Percentiles rank a stretch among this genome's conserved stretches.
These are phyloP conservation scores for Termitomyces sp. DNA, from an alignment of 768 basidiomycete species.

Conservation along the genomic window DNA sequence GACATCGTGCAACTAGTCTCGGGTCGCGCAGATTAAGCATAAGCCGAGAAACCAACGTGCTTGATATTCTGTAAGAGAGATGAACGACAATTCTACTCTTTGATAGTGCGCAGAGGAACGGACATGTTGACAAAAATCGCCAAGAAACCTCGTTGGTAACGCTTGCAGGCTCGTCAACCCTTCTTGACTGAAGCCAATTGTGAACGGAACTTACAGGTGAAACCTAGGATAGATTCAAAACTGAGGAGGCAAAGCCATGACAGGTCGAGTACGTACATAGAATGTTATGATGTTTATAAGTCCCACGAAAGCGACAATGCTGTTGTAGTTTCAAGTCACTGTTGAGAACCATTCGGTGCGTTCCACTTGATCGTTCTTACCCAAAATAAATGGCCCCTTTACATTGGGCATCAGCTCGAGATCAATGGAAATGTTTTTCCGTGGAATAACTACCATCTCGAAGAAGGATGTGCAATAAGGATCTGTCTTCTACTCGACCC, in stretches of 20 bases:
- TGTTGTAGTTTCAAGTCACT: neutral
- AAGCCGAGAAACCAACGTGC: constrained; percentile 28
- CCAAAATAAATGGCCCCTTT: constrained; percentile 40
- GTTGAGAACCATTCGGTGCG: neutral
- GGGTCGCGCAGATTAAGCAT: constrained; percentile 30
- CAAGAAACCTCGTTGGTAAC: constrained; percentile 18
- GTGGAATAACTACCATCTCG: constrained; percentile 34
- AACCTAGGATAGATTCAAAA: constrained; percentile 9
- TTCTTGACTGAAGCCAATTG: neutral
- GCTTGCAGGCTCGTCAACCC: neutral
- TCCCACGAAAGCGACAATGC: constrained; percentile 19
- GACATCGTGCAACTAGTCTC: constrained; percentile 9
- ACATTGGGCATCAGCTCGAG: neutral
- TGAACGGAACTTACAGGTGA: constrained; percentile 8
- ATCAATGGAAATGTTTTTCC: neutral
- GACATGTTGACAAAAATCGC: constrained; percentile 22
- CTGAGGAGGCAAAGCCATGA: neutral
- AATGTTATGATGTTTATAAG: constrained; percentile 21
- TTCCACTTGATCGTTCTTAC: constrained; percentile 17
- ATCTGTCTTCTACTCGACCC: constrained; percentile 15
- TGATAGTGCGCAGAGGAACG: neutral
- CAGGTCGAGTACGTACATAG: constrained; percentile 14
- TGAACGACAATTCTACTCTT: neutral
- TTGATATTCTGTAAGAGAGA: constrained; percentile 21
- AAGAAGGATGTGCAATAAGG: constrained; percentile 31